Percentiles rank a stretch among this genome's conserved stretches.
Evolutionary conservation across 139 green algal genomes (phyloP).

Genomic region (Chlorella sp.): DNA sequence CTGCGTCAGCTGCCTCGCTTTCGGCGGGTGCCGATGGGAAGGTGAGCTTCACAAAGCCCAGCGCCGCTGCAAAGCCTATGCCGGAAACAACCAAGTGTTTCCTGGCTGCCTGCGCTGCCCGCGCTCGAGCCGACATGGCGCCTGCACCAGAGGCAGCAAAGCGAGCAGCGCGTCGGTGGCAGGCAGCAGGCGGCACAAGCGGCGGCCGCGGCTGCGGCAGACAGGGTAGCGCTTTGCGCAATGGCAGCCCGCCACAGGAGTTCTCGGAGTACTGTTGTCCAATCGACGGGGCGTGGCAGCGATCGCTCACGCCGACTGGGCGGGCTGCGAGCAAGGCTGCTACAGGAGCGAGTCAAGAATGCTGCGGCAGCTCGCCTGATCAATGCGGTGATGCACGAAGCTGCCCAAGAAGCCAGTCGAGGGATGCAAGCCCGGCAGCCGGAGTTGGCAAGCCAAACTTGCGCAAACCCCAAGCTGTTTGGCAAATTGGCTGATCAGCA

Average conservation of each 20-base stretch:
- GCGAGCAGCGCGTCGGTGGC: background rate
- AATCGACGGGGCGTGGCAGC: too few species aligned
- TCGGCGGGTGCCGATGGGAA: background rate
- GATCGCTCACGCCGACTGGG: too few species aligned
- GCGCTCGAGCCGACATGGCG: too few species aligned
- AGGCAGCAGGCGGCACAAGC: background rate
- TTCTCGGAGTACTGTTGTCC: too few species aligned
- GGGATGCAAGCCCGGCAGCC: too few species aligned
- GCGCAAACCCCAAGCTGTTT: background rate
- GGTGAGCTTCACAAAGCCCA: background rate
- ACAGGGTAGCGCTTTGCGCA: too few species aligned
- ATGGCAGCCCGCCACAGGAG: too few species aligned
- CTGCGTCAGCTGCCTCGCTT: background rate
- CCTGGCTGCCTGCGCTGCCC: background rate
- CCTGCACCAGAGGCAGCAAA: too few species aligned
- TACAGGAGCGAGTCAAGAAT: too few species aligned
- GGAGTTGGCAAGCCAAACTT: background rate
- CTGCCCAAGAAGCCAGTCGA: background rate
- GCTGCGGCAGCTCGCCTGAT: too few species aligned
- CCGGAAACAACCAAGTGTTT: background rate
- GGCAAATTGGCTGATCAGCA: background rate
- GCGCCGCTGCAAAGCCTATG: background rate
- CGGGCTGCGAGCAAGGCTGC: too few species aligned
- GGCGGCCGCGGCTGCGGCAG: background rate
- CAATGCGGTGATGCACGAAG: too few species aligned